Evolutionary conservation across 176 grass and related monocot species (phyloP).

Genomic region (Oryza longistaminata): DNA sequence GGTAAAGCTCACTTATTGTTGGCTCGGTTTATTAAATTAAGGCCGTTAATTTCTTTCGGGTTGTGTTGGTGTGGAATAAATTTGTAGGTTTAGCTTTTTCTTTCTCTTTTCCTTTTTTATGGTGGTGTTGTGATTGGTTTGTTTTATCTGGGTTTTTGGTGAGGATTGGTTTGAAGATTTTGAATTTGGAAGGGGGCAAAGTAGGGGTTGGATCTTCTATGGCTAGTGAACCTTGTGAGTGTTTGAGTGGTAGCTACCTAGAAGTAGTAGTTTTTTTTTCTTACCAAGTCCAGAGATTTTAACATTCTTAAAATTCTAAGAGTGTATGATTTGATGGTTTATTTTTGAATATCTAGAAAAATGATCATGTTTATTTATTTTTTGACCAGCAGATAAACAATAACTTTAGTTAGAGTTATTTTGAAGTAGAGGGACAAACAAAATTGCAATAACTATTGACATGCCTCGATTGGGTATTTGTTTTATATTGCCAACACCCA

Average conservation of each 20-base stretch:
- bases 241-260: background rate
- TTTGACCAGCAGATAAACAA: no score
- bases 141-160: slow-evolving; percentile 5
- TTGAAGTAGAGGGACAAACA: no score
- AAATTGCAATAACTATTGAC: no score
- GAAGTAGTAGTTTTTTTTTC: no score
- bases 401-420: no score
- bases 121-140: background rate
- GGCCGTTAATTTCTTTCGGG: background rate
- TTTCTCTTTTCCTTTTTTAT: background rate
- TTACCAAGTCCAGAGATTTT: no score
- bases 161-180: slow-evolving; percentile 38
- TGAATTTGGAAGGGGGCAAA: slow-evolving; percentile 22
- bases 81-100: background rate
- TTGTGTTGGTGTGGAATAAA: slow-evolving; percentile 3
- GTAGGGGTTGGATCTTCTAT: slow-evolving; percentile 7
- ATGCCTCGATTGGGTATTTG: no score
- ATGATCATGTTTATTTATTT: no score
- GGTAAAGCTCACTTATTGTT: background rate
- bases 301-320: no score
- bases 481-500: no score
- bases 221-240: background rate
- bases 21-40: background rate
- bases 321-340: no score
- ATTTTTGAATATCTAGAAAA: no score